phyloP scores from a whole-genome alignment of 192 early-diverging fungal genomes.

The Umbelopsis vinacea region DNA sequence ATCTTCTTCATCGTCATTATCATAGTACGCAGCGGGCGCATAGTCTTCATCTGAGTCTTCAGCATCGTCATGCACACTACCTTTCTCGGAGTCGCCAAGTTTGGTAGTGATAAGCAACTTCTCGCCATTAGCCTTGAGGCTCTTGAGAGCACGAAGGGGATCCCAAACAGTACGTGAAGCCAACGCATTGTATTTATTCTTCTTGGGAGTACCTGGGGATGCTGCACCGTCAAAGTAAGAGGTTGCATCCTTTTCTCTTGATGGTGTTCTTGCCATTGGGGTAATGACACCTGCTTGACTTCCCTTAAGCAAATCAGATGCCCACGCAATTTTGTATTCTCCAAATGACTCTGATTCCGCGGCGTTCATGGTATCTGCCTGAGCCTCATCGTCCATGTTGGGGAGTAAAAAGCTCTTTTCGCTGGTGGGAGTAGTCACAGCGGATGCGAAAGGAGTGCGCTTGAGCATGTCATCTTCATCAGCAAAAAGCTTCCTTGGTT shows the following conservation, averaged over 20 bases:
- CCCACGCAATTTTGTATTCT: constrained; percentile 19
- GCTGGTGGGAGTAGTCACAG: constrained; percentile 22
- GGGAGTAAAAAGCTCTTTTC: constrained; percentile 12
- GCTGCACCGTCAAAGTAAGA: constrained; percentile 4
- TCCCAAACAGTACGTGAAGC: constrained; percentile 1
- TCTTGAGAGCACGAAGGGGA: constrained; percentile 5
- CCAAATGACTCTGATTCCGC: constrained; percentile 1
- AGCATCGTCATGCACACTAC: background rate
- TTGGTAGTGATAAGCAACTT: constrained; percentile 1
- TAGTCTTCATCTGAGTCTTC: constrained; percentile 5
- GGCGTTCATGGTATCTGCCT: background rate
- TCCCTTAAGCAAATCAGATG: constrained; percentile 3
- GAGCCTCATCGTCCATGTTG: background rate
- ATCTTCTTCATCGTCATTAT: constrained; percentile 21
- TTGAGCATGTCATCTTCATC: constrained; percentile 12
- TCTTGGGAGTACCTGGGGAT: background rate
- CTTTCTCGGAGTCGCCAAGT: background rate
- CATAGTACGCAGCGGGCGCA: constrained; percentile 3
- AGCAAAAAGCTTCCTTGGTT: constrained; percentile 16
- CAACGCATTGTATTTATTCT: background rate
- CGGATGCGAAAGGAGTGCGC: constrained; percentile 26
- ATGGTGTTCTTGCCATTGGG: background rate
- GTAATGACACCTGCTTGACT: background rate
- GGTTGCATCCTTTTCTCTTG: background rate
- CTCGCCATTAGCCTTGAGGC: constrained; percentile 8